Base-by-base conservation (phyloP, 805 yeast species). In the Danielia reshetovae region DNA sequence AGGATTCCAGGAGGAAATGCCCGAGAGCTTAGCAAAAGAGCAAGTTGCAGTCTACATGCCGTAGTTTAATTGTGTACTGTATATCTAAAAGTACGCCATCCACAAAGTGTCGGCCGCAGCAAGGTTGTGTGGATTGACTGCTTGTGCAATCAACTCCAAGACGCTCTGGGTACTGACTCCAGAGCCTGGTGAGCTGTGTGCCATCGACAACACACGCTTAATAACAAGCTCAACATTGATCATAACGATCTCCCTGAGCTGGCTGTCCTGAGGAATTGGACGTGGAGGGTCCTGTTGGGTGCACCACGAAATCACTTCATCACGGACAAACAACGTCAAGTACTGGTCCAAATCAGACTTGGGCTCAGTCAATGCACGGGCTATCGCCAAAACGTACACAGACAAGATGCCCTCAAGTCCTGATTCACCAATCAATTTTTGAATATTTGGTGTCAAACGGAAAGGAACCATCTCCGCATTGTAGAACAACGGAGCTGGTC, bases 391-490 rank as follows among this genome's bases (percentile, higher is more conserved):
- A 30, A 93, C 68, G 47, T 88, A 79, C 39, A 87, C 87, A 2
- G 97, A 79, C 44, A 88, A 76, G 12, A 94, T 71, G 32, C 98
- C 98, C 59, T 93, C 98, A 50, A 88, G 65, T 4, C 88, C 86
- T n/a, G 89, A 79, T 40, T 89, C 95, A 31, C 98, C 97, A 65
- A 93, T 87, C 53, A 93, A 70, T 45, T 82, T 81, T 58, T 93
- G 99, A 36, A 94, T 76, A 55, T 94, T 93, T 14, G 99, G 98
- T 5, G 98, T 90, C 52, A 93, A 71, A 54, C 99, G 74, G 73
- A 93, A 93, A 29, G 98, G 97, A 32, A 93, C 97, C 43, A 88
- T 78, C 55, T 93, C 99, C 11, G 88, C 77, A 46, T 89, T 87
- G 55, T 82, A 82, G 70, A 90, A 89, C 17, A 90, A 70, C 17